Evolutionary conservation across 306 rosid species (phyloP), one percentile per base, ranked within the genome.

Genomic region (Prunus mume): DNA sequence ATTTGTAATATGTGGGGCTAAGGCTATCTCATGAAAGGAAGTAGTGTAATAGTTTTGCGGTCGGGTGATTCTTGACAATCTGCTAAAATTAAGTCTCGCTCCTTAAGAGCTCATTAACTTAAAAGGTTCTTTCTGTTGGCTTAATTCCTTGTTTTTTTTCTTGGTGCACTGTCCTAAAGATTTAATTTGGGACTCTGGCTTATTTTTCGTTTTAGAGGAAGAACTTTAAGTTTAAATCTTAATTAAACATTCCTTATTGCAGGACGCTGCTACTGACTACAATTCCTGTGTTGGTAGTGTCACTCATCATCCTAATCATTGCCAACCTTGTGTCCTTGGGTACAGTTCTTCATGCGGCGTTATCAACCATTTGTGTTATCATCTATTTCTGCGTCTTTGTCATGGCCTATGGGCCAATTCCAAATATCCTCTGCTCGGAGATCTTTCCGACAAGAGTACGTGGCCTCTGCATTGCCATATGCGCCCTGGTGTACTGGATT

Each of bases 361-460:
- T 90, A 47, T 91, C 97, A 49, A 86, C 91, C 18, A 24, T 27
- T 49, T 91, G 97, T 69, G 95, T 91, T 43, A 41, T 91, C 5
- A 27, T 81, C 22, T 91, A 89, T 72, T 91, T 91, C 82, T 91
- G 93, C 77, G 15, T 34, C 79, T 89, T 91, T 65, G 97, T 91
- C 32, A 83, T 38, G 90, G 97, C 83, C 22, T 91, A 88, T 52
- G 97, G 97, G 19, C 95, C 97, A 30, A 81, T 91, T 71, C 97
- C 95, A 58, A 91, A 91, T 80, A 90, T 91, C 73, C 89, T 91
- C 22, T 86, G 93, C 85, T 79, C 95, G 0, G 97, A 91, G 86
- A 91, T 91, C 22, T 91, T 91, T 50, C 97, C 90, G 1, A 91
- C 97, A 1, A 88, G 91, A 81, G 97, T 90, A 43, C 95, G 95